phyloP scores from a whole-genome alignment of 164 flowering plant genomes.

The Magnolia sinica region DNA sequence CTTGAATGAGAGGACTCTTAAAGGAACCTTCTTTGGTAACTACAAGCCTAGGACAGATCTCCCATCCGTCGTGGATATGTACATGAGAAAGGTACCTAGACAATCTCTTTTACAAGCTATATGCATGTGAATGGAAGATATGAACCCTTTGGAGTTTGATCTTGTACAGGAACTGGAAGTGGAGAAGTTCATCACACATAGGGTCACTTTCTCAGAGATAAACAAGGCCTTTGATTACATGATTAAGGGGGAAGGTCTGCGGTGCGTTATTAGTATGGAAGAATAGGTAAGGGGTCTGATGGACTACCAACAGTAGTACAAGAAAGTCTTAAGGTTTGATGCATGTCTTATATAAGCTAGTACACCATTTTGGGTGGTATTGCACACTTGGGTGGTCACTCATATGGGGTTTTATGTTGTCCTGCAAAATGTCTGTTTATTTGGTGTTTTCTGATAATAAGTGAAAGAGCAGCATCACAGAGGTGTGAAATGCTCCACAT shows the following conservation, averaged over 20 bases:
- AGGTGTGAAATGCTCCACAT: neutral
- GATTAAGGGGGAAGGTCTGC: constrained; percentile 26
- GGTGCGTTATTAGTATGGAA: constrained; percentile 41
- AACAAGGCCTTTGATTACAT: constrained; percentile 41
- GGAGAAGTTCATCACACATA: constrained; percentile 34
- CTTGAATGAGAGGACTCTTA: constrained; percentile 34
- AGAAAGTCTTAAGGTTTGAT: neutral
- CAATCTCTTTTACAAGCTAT: constrained; percentile 12
- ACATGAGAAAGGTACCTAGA: constrained; percentile 25
- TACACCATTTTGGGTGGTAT: neutral
- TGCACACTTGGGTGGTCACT: neutral
- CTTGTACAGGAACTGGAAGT: constrained; percentile 15
- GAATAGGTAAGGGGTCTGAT: neutral
- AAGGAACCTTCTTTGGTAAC: constrained; percentile 38
- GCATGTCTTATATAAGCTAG: neutral
- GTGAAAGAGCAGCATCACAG: neutral
- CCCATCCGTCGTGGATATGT: constrained; percentile 30
- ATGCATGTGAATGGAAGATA: too few relatives aligned
- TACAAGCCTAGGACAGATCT: constrained; percentile 33
- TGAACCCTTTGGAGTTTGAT: neutral
- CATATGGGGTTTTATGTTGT: neutral
- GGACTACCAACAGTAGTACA: neutral
- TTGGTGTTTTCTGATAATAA: neutral
- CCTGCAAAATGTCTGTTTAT: neutral
- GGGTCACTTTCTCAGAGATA: constrained; percentile 26